Evolutionary conservation across 2,329 filamentous ascomycete genomes (phyloP).

Genomic region (Aspergillus clavatus): DNA sequence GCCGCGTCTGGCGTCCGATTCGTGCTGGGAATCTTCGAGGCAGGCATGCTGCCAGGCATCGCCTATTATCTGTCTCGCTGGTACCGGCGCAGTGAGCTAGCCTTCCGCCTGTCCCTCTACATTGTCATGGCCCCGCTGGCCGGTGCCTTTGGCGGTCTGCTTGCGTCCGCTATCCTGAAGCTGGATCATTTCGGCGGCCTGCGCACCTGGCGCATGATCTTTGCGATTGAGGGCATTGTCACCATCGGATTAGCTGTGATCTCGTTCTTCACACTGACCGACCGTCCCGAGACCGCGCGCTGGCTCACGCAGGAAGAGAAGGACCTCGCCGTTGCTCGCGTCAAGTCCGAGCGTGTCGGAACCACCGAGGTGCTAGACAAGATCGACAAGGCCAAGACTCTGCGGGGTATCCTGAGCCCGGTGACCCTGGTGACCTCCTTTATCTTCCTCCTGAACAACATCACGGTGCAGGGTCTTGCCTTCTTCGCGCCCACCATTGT

Average conservation of each 20-base stretch:
- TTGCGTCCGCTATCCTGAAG: slow-evolving; percentile 60
- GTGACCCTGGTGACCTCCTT: slow-evolving; percentile 54
- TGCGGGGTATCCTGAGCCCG: slow-evolving; percentile 60
- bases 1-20: slow-evolving; percentile 60
- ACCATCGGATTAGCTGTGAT: slow-evolving; percentile 55
- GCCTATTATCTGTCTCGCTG: slow-evolving; percentile 69
- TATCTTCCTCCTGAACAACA: slow-evolving; percentile 62
- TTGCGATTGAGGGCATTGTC: slow-evolving; percentile 66
- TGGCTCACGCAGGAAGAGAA: slow-evolving; percentile 65
- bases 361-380: slow-evolving; percentile 60
- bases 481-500: slow-evolving; percentile 70
- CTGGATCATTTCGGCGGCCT: slow-evolving; percentile 56
- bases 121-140: slow-evolving; percentile 67
- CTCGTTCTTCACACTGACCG: slow-evolving; percentile 61
- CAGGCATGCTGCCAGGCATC: slow-evolving; percentile 68
- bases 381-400: slow-evolving; percentile 55
- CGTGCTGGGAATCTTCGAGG: slow-evolving; percentile 64
- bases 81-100: slow-evolving; percentile 65
- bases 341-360: slow-evolving; percentile 64
- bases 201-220: slow-evolving; percentile 64
- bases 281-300: slow-evolving; percentile 61
- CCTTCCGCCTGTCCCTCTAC: slow-evolving; percentile 63
- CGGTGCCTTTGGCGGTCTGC: slow-evolving; percentile 65
- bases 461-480: slow-evolving; percentile 66
- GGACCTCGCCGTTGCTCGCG: slow-evolving; percentile 59